Evolutionary conservation across 2,329 filamentous ascomycete genomes (phyloP).

Genomic region (Salinomyces thailandicus): DNA sequence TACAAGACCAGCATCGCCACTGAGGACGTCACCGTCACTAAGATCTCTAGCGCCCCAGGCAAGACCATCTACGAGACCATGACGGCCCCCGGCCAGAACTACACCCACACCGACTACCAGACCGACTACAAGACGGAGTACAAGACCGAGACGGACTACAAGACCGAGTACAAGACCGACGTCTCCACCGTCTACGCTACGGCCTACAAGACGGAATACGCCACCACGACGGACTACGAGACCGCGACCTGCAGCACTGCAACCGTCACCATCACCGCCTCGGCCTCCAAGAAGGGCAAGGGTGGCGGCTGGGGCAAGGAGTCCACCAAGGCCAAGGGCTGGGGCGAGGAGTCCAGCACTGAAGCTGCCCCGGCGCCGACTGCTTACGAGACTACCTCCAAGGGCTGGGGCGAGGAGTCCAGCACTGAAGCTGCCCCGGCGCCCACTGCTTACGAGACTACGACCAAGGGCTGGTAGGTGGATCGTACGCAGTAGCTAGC

Average conservation of each 20-base stretch:
- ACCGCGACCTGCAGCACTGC: background rate
- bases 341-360: too few relatives aligned
- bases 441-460: too few relatives aligned
- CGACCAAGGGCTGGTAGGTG: too few relatives aligned
- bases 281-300: too few relatives aligned
- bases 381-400: too few relatives aligned
- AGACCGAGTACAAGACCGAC: background rate
- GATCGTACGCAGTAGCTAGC: too few relatives aligned
- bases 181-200: background rate
- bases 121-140: too few relatives aligned
- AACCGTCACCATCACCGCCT: background rate
- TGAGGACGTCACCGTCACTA: background rate
- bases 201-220: background rate
- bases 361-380: too few relatives aligned
- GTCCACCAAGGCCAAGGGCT: too few relatives aligned
- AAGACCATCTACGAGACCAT: background rate
- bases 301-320: background rate
- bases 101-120: background rate
- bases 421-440: too few relatives aligned
- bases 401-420: too few relatives aligned
- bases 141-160: background rate
- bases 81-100: background rate
- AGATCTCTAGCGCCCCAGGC: background rate
- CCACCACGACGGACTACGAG: background rate
- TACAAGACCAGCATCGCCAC: slow-evolving; percentile 1